A percentile compares a stretch with the other conserved stretches of the same genome.
Evolutionary conservation across 2,329 filamentous ascomycete genomes (phyloP).

Genomic region (Cladosporium sp.): DNA sequence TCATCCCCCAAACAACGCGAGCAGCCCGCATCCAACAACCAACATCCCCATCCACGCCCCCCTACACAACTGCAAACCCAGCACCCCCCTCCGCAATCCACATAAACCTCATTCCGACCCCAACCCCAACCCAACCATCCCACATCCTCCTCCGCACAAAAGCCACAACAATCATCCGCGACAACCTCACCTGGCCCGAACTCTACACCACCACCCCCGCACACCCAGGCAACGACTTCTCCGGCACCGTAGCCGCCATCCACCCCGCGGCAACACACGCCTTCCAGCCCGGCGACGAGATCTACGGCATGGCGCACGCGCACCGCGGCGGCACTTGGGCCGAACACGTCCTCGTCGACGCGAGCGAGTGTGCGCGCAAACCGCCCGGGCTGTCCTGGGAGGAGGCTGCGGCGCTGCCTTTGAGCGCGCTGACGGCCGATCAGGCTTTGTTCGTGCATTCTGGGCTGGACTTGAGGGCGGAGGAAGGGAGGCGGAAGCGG

Average conservation of each 20-base stretch:
- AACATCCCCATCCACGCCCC: neutral
- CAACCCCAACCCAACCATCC: neutral
- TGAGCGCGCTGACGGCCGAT: constrained; percentile 40
- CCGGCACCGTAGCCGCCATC: constrained; percentile 34
- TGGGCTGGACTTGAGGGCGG: constrained; percentile 1
- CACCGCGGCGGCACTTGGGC: constrained; percentile 26
- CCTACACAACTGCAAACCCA: neutral
- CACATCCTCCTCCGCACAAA: constrained; percentile 29
- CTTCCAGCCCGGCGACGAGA: constrained; percentile 35
- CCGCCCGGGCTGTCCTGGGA: constrained; percentile 32
- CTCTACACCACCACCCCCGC: constrained; percentile 16
- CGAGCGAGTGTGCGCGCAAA: constrained; percentile 31
- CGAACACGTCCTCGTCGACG: constrained; percentile 32
- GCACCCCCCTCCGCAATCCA: constrained; percentile 7
- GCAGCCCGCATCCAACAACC: neutral
- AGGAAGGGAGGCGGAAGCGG: constrained; percentile 17
- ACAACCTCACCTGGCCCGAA: constrained; percentile 32
- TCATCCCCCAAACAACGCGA: neutral
- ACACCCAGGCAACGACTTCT: constrained; percentile 34
- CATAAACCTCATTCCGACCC: neutral
- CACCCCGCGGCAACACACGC: constrained; percentile 18
- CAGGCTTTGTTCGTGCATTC: constrained; percentile 35
- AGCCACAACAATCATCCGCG: constrained; percentile 31
- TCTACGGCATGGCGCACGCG: constrained; percentile 32
- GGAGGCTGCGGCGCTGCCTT: constrained; percentile 36